These are phyloP conservation scores for Globisporangium irregulare DNA, from an alignment of 352 stramenopile species.

Conservation along the genomic window DNA sequence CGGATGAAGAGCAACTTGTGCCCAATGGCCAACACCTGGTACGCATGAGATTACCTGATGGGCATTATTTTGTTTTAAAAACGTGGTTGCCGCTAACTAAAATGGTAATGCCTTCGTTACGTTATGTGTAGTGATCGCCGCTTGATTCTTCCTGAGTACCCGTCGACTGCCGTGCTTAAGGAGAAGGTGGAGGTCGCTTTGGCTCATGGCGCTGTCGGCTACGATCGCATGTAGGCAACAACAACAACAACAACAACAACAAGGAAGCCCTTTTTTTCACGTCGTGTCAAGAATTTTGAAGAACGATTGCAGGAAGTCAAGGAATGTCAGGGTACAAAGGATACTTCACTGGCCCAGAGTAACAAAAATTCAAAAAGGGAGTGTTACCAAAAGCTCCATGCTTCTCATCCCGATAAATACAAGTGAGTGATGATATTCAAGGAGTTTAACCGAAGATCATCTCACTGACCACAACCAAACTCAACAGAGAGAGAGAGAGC, in stretches of 20 bases:
- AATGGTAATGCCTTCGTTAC: no score
- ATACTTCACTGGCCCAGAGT: no score
- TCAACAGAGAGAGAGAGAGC: background rate
- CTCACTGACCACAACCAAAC: background rate
- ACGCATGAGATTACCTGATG: slow-evolving; percentile 10
- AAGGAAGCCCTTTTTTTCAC: background rate
- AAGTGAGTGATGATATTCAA: background rate
- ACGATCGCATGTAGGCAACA: slow-evolving; percentile 65
- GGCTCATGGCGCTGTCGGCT: slow-evolving; percentile 60
- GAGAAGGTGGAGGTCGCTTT: slow-evolving; percentile 65
- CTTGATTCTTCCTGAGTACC: slow-evolving; percentile 67
- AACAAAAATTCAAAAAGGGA: no score
- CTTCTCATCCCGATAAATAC: background rate
- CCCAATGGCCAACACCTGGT: slow-evolving; percentile 79
- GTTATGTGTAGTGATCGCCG: slow-evolving; percentile 50
- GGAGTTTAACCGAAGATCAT: no score
- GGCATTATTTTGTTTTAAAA: background rate
- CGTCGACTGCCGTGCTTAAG: slow-evolving; percentile 41
- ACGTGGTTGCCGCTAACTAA: background rate
- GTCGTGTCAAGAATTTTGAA: background rate
- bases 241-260: no score
- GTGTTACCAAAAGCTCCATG: no score
- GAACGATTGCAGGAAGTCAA: no score
- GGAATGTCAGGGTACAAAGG: no score
- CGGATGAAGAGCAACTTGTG: slow-evolving; percentile 42